phyloP scores from a whole-genome alignment of 768 basidiomycete genomes.

The Albatrellus ellisii region DNA sequence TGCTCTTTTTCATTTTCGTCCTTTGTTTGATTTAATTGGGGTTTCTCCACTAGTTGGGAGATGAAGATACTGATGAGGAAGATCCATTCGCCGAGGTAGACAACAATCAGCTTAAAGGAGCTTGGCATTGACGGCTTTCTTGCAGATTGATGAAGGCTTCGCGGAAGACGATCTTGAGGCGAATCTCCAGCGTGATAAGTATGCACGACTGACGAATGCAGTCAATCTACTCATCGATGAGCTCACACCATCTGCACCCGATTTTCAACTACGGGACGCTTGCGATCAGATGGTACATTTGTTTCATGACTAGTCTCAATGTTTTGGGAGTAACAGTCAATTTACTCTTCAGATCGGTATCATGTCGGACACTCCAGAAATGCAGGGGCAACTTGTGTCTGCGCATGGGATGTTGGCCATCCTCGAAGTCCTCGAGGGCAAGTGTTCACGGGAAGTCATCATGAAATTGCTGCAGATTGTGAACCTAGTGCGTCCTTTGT shows the following conservation, averaged over 20 bases:
- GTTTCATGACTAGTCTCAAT: constrained; percentile 1
- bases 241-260: constrained; percentile 68
- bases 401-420: constrained; percentile 94
- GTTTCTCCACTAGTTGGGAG: constrained; percentile 40
- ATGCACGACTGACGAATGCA: constrained; percentile 70
- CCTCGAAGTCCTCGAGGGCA: constrained; percentile 83
- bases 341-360: constrained; percentile 45
- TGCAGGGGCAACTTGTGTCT: constrained; percentile 79
- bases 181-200: constrained; percentile 86
- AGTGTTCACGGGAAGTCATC: constrained; percentile 74
- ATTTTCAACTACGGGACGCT: constrained; percentile 71
- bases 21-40: constrained; percentile 1
- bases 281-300: constrained; percentile 74
- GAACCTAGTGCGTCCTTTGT: constrained; percentile 50
- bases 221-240: constrained; percentile 83
- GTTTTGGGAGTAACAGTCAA: constrained; percentile 2
- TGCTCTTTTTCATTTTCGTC: background rate
- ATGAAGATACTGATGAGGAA: constrained; percentile 79
- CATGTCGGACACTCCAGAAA: constrained; percentile 69
- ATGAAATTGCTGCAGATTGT: constrained; percentile 80
- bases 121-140: background rate
- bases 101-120: constrained; percentile 1
- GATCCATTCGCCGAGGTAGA: constrained; percentile 96
- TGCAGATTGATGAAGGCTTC: constrained; percentile 87
- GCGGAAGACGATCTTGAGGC: constrained; percentile 86